Evolutionary conservation across 1,284 basidiomycete genomes (phyloP), one percentile per base, ranked within the genome.

Genomic region (Coniophora puteana): DNA sequence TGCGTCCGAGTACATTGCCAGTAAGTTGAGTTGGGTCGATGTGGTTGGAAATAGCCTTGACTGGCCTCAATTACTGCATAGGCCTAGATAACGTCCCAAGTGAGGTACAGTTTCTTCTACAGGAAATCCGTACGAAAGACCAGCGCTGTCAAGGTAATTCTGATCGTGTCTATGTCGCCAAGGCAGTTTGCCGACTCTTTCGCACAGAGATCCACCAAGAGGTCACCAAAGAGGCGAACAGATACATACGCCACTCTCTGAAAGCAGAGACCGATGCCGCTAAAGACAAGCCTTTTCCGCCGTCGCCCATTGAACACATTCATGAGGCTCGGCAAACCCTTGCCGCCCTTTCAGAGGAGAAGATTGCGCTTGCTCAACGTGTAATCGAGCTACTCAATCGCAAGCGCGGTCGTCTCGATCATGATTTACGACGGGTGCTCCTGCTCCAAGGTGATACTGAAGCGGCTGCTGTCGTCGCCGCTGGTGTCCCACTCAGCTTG

Each of bases 41-140:
- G n/a, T 12, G 10, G n/a, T n/a, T n/a, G 8, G 16, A 6, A 3
- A 2, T 31, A 4, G 11, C 3, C 5, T 28, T 12, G 17, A 7
- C 18, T n/a, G n/a, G 33, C 8, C 34, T 46, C 23, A 41, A 27
- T n/a, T 6, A 28, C 4, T 12, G 22, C 20, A 14, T 25, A 60
- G 86, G 77, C 51, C 68, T 90, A 22, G 87, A 90, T 49, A 89
- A 89, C 55, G 67, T 89, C 31, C 83, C 83, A 0, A 74, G 72
- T 40, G 87, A 89, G 59, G 76, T 89, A 6, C 76, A 77, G 24
- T 80, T 81, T 55, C 65, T 89, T 8, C 67, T 89, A 10, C 73
- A 80, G 36, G 86, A 89, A 61, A 88, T 90, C 40, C 74, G 73
- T 45, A 72, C 73, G 47, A 79, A 74, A 53, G 79, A 81, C 41